Evolutionary conservation across 441 rosid genomes (phyloP).

Genomic region (Macaranga tanarius): DNA sequence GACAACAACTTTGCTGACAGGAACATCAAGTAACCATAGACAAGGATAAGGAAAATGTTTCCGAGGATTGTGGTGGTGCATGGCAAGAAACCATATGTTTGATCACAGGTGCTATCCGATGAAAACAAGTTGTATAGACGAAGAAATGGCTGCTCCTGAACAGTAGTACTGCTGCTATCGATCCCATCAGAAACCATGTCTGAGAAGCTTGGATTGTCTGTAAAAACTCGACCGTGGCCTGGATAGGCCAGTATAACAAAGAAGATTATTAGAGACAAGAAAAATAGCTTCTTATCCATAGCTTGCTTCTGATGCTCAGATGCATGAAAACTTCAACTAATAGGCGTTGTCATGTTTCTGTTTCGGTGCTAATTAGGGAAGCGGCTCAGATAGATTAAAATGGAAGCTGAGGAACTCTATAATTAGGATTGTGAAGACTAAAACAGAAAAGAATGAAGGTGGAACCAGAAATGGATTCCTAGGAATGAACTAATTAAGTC

Average conservation of each 20-base stretch:
- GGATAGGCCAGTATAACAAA: not conserved
- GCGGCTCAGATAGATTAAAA: not conserved
- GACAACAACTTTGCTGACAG: conserved; percentile 9
- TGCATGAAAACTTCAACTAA: too few species aligned
- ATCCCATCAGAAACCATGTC: conserved; percentile 5
- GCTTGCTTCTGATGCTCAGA: not conserved
- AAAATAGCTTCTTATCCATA: conserved; percentile 12
- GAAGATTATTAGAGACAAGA: not conserved
- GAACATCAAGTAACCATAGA: conserved; percentile 13
- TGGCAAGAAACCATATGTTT: conserved; percentile 21
- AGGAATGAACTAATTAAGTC: not conserved
- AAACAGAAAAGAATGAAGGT: not conserved
- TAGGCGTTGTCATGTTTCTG: too few species aligned
- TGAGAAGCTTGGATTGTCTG: conserved; percentile 1
- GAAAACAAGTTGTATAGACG: not conserved
- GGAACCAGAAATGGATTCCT: not conserved
- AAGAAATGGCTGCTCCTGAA: not conserved
- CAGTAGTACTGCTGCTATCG: not conserved
- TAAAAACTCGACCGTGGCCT: not conserved
- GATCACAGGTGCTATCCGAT: not conserved
- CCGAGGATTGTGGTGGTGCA: conserved; percentile 10
- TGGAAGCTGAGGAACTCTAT: too few species aligned
- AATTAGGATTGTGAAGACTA: too few species aligned
- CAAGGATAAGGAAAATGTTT: conserved; percentile 15
- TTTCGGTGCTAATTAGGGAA: too few species aligned